phyloP scores from a whole-genome alignment of 208 protist species.

The Wallacemonas sp. region DNA sequence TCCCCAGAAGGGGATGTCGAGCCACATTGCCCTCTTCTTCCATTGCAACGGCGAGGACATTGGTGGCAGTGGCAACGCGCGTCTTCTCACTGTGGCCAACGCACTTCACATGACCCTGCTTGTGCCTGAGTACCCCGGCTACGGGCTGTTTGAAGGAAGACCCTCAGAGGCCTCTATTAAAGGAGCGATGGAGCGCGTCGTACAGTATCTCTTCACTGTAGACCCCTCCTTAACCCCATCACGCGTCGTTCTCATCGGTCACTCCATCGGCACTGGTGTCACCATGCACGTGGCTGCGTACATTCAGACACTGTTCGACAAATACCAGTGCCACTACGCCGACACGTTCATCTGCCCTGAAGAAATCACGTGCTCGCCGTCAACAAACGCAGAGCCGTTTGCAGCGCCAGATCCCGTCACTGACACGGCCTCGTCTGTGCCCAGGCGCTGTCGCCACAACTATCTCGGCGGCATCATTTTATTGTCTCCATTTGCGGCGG shows the following conservation, averaged over 20 bases:
- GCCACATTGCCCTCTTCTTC: conserved; percentile 43
- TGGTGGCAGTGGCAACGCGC: conserved; percentile 23
- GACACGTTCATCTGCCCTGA: conserved; percentile 2
- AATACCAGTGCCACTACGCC: conserved; percentile 9
- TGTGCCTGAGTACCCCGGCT: conserved; percentile 45
- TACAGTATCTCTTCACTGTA: conserved; percentile 36
- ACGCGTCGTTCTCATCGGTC: conserved; percentile 40
- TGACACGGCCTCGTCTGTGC: not conserved
- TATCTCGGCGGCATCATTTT: conserved; percentile 39
- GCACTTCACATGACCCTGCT: conserved; percentile 46
- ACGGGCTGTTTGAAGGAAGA: conserved; percentile 30
- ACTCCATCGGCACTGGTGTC: conserved; percentile 44
- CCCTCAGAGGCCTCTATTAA: conserved; percentile 39
- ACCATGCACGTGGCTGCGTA: conserved; percentile 34
- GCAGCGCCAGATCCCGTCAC: not conserved
- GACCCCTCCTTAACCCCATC: conserved; percentile 35
- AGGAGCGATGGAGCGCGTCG: conserved; percentile 33
- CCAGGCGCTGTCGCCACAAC: conserved; percentile 28
- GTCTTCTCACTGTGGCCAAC: conserved; percentile 34
- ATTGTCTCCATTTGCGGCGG: conserved; percentile 29
- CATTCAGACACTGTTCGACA: conserved; percentile 25
- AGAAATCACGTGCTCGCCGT: conserved; percentile 6
- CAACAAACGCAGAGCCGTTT: not conserved
- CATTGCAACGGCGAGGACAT: conserved; percentile 59
- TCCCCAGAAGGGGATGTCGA: conserved; percentile 41